phyloP scores from a whole-genome alignment of 805 yeast genomes.

The Candida vartiovaarae region DNA sequence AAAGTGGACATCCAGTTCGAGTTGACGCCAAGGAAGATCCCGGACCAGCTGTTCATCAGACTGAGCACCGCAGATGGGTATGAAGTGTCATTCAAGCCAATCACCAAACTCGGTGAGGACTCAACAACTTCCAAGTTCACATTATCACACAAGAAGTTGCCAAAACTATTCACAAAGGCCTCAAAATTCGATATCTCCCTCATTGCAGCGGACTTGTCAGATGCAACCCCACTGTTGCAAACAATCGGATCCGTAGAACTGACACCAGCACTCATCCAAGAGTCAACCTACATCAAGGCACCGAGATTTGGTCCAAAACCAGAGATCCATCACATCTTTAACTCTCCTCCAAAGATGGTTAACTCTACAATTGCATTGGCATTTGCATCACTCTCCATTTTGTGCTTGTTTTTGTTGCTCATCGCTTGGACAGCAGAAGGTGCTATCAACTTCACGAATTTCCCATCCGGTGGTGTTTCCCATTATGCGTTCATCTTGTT shows the following conservation, averaged over 20 bases:
- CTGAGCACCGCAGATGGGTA: slow-evolving; percentile 16
- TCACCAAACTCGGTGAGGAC: slow-evolving; percentile 8
- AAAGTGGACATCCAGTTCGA: slow-evolving; percentile 17
- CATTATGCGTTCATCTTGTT: slow-evolving; percentile 15
- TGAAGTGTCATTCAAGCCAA: slow-evolving; percentile 22
- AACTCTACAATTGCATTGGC: slow-evolving; percentile 13
- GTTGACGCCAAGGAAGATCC: slow-evolving; percentile 14
- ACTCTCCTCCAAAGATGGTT: slow-evolving; percentile 17
- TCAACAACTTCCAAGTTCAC: slow-evolving; percentile 9
- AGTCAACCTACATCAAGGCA: slow-evolving; percentile 10
- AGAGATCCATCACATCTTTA: slow-evolving; percentile 24
- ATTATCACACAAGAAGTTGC: slow-evolving; percentile 16
- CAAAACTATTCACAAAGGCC: slow-evolving; percentile 18
- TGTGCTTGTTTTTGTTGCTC: slow-evolving; percentile 9
- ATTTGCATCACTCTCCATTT: slow-evolving; percentile 14
- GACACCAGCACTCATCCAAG: slow-evolving; percentile 11
- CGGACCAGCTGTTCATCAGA: slow-evolving; percentile 21
- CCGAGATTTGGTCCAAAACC: slow-evolving; percentile 18
- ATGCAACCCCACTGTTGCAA: slow-evolving; percentile 6
- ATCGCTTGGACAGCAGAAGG: slow-evolving; percentile 15
- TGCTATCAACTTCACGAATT: slow-evolving; percentile 19
- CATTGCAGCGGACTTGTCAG: slow-evolving; percentile 13
- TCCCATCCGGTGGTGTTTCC: slow-evolving; percentile 9
- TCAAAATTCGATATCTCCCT: slow-evolving; percentile 10
- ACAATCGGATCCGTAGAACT: slow-evolving; percentile 18